Evolutionary conservation across 164 flowering plant species (phyloP), one percentile per base, ranked within the genome.

Genomic region (Sedum album): DNA sequence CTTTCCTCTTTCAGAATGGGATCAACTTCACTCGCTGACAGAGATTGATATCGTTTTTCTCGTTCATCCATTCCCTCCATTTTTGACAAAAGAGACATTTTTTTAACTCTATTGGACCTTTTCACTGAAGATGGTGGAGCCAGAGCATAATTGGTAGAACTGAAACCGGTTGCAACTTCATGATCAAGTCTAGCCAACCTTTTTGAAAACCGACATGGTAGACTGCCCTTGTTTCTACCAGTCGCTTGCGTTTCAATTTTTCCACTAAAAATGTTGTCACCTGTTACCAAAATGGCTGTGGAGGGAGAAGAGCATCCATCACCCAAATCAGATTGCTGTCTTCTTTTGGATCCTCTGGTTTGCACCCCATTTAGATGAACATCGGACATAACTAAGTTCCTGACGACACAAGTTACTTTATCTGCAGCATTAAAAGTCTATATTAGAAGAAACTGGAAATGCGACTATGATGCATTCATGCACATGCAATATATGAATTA

Each of bases 391-490:
- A 70, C 21, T 63, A 25, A 53, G 62, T 20, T 38, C 28, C 66
- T 68, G 33, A 20, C 21, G n/a, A 44, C 66, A 41, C 35, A 68
- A 36, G 25, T 72, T 70, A 41, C 72, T 26, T 46, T 60, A 73
- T 60, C 75, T 72, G 70, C 60, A 60, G 66, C 39, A 60, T 38
- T 5, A 6, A 63, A 11, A 25, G 35, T 60, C 13, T 15, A 61
- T 69, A 66, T 61, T 57, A 71, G 31, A 31, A 44, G 18, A 17
- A 44, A 44, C 31, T 14, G 49, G 8, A 30, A 53, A 53, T 53
- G 39, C 30, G 11, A 0, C 57, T 53, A 28, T 36, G 10, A 23
- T 36, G 39, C 25, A 53, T 10, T 35, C 31, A 28, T 35, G 31
- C 18, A 55, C 48, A n/a, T 68, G 25, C 30, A 14, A 39, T 42